These are phyloP conservation scores for Gomphus sp. DNA, from an alignment of 1,284 basidiomycete genomes.

Conservation along the genomic window DNA sequence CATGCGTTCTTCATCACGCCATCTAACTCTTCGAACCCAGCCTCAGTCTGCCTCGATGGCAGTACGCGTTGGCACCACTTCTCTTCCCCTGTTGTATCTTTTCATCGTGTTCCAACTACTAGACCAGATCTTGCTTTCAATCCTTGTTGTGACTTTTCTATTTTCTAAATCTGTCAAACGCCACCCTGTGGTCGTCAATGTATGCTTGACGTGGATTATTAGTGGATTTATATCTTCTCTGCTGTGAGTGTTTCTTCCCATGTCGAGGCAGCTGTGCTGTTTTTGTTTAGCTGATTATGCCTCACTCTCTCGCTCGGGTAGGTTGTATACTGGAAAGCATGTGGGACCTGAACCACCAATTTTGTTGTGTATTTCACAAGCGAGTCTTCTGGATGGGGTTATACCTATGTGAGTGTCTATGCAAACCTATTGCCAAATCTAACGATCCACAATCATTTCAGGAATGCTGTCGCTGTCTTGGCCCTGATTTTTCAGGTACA, in stretches of 20 bases:
- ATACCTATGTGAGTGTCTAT: slow-evolving; percentile 32
- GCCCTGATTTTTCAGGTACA: slow-evolving; percentile 27
- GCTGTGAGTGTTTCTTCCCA: slow-evolving; percentile 21
- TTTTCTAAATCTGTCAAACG: slow-evolving; percentile 24
- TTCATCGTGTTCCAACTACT: slow-evolving; percentile 2
- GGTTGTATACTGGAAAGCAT: slow-evolving; percentile 30
- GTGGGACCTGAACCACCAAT: slow-evolving; percentile 30
- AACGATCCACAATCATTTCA: slow-evolving; percentile 11
- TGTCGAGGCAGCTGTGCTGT: not conserved
- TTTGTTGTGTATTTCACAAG: slow-evolving; percentile 34
- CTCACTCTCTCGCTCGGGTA: too few relatives aligned
- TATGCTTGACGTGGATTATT: slow-evolving; percentile 37
- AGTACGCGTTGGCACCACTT: not conserved
- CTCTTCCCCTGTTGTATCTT: not conserved
- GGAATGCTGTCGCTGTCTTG: slow-evolving; percentile 31
- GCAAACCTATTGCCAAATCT: not conserved
- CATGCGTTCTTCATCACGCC: not conserved
- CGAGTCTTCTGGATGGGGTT: slow-evolving; percentile 32
- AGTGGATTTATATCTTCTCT: slow-evolving; percentile 34
- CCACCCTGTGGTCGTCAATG: slow-evolving; percentile 28
- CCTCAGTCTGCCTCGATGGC: not conserved
- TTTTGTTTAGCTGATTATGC: not conserved
- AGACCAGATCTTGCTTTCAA: slow-evolving; percentile 23
- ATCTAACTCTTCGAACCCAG: not conserved
- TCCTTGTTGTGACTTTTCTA: slow-evolving; percentile 29